Conservation (phyloP, 2,329 filamentous ascomycete genomes). For the Fusarium transvaalense region DNA sequence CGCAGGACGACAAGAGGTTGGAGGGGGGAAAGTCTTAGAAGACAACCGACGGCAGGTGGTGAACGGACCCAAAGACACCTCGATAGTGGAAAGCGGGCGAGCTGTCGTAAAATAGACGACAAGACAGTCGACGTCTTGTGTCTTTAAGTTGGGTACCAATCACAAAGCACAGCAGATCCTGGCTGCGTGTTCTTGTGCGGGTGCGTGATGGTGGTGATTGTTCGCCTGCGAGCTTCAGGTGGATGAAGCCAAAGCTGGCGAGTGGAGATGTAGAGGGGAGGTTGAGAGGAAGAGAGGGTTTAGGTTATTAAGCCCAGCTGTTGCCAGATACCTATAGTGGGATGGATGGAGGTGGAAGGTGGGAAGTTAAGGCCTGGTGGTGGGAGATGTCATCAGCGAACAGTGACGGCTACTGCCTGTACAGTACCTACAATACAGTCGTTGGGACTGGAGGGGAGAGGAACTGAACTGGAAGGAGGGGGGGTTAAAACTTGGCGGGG, state of each 20-base stretch:
- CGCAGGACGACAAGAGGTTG: constrained; percentile 50
- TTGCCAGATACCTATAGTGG: constrained; percentile 20
- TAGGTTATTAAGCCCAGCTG: constrained; percentile 35
- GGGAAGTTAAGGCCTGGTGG: constrained; percentile 1
- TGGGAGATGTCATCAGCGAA: constrained; percentile 13
- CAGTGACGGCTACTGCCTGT: constrained; percentile 4
- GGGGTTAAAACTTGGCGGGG: constrained; percentile 45
- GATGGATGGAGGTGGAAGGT: constrained; percentile 17
- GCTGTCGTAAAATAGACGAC: constrained; percentile 24
- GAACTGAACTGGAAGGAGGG: constrained; percentile 4
- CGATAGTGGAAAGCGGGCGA: constrained; percentile 23
- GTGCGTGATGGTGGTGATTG: constrained; percentile 22
- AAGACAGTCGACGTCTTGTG: constrained; percentile 34
- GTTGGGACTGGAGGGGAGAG: constrained; percentile 35
- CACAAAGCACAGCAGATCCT: constrained; percentile 17
- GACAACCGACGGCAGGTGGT: constrained; percentile 35
- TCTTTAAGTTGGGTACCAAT: constrained; percentile 29
- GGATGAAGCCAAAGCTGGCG: constrained; percentile 39
- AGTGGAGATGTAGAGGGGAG: constrained; percentile 35
- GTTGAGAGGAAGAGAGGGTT: constrained; percentile 32
- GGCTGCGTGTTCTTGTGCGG: constrained; percentile 19
- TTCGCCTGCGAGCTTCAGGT: constrained; percentile 32
- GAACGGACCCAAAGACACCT: constrained; percentile 31
- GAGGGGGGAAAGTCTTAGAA: constrained; percentile 23
- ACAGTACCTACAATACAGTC: constrained; percentile 10